Percentiles rank a stretch among this genome's conserved stretches.
These are phyloP conservation scores for Aspergillus funiculosus DNA, from an alignment of 495 filamentous ascomycete genomes.

Conservation along the genomic window DNA sequence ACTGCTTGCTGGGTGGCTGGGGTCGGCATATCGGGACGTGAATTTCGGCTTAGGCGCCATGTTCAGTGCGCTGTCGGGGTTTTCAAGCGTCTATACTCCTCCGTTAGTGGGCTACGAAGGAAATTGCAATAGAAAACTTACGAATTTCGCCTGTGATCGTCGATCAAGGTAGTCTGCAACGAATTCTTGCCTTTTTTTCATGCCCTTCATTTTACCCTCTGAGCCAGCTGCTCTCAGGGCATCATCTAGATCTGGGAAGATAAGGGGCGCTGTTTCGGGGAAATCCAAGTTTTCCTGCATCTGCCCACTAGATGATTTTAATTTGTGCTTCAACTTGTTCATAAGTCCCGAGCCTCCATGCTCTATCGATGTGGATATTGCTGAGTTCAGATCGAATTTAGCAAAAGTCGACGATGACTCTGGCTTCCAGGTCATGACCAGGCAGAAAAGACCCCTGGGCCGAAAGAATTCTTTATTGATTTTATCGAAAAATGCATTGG, in stretches of 20 bases:
- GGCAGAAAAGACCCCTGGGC: conserved; percentile 53
- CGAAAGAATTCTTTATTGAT: conserved; percentile 55
- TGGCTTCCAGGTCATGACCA: conserved; percentile 56
- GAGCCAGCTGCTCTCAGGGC: conserved; percentile 20
- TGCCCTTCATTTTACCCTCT: conserved; percentile 32
- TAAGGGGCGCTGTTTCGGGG: conserved; percentile 48
- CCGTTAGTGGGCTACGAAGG: background rate
- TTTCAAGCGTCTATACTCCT: conserved; percentile 18
- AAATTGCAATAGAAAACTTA: conserved; percentile 37
- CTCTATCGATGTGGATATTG: conserved; percentile 21
- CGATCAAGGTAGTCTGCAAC: conserved; percentile 49
- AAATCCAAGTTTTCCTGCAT: conserved; percentile 44
- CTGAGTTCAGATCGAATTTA: conserved; percentile 26
- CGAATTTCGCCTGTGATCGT: conserved; percentile 50
- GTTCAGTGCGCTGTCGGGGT: conserved; percentile 28
- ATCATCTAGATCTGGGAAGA: conserved; percentile 50
- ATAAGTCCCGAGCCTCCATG: conserved; percentile 5
- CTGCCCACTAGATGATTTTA: conserved; percentile 40
- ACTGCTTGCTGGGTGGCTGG: conserved; percentile 45
- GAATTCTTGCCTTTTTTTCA: conserved; percentile 32
- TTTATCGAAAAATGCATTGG: conserved; percentile 50
- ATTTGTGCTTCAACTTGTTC: conserved; percentile 28
- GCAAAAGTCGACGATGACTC: conserved; percentile 23
- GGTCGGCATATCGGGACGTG: conserved; percentile 49
- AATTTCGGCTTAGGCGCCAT: conserved; percentile 30